Conservation (phyloP, 2,329 filamentous ascomycete species). For the Penicillium sp. region DNA sequence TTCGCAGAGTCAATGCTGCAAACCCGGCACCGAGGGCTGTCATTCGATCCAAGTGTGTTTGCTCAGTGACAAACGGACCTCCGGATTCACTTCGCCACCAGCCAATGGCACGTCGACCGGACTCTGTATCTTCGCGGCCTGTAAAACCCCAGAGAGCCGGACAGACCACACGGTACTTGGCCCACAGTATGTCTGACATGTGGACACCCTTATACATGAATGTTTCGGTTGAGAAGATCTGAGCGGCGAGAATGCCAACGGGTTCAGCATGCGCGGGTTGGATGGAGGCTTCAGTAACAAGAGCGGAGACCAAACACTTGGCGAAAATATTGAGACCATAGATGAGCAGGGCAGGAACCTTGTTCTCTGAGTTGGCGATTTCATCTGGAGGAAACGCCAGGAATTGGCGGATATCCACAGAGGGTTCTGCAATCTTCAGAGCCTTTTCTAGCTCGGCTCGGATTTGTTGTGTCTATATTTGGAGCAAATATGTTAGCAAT, state of each 20-base stretch:
- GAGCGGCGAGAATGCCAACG: slow-evolving; percentile 73
- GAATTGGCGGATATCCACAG: slow-evolving; percentile 58
- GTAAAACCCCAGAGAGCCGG: slow-evolving; percentile 83
- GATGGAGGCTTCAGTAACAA: slow-evolving; percentile 65
- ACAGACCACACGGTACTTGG: slow-evolving; percentile 78
- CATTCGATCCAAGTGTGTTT: slow-evolving; percentile 80
- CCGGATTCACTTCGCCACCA: slow-evolving; percentile 64
- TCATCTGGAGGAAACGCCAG: slow-evolving; percentile 46
- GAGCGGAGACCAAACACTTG: slow-evolving; percentile 71
- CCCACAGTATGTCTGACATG: slow-evolving; percentile 80
- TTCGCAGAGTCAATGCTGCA: slow-evolving; percentile 76
- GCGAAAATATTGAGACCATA: slow-evolving; percentile 76
- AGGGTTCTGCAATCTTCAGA: slow-evolving; percentile 54
- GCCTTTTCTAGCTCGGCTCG: slow-evolving; percentile 55
- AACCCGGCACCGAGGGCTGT: slow-evolving; percentile 81
- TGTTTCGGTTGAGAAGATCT: slow-evolving; percentile 69
- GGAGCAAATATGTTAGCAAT: slow-evolving; percentile 9
- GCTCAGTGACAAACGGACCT: slow-evolving; percentile 63
- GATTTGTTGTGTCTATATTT: slow-evolving; percentile 45
- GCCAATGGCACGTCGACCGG: slow-evolving; percentile 67
- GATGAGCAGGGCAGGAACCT: slow-evolving; percentile 65
- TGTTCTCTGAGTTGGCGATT: slow-evolving; percentile 43
- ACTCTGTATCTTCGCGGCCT: slow-evolving; percentile 71
- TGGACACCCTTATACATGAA: slow-evolving; percentile 67
- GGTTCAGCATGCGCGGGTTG: slow-evolving; percentile 70